phyloP scores from a whole-genome alignment of 441 rosid genomes.

The Bocquillonia castaneifolia region DNA sequence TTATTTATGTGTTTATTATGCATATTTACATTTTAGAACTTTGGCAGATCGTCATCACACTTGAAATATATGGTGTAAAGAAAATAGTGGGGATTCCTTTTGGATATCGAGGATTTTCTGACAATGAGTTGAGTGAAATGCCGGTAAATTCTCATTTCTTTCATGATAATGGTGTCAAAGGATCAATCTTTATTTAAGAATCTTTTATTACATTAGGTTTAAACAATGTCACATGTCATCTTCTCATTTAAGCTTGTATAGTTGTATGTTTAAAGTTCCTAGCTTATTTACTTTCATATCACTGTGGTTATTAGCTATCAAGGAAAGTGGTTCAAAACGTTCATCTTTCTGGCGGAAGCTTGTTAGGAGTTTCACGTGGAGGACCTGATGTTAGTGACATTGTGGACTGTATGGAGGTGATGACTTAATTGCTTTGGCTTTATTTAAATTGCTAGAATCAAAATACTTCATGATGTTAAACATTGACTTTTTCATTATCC shows the following conservation, averaged over 20 bases:
- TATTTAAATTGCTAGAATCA: not conserved
- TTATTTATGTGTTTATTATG: constrained; percentile 5
- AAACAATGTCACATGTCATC: no score
- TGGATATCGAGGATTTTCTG: constrained; percentile 84
- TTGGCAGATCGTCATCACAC: constrained; percentile 88
- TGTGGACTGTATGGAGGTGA: constrained; percentile 79
- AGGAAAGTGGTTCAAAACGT: constrained; percentile 90
- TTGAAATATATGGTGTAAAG: constrained; percentile 96
- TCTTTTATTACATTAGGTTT: not conserved
- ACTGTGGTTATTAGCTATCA: constrained; percentile 54
- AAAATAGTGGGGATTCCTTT: constrained; percentile 91
- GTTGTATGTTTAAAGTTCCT: not conserved
- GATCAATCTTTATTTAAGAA: not conserved
- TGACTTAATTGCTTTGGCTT: constrained; percentile 13
- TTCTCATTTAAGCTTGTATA: not conserved
- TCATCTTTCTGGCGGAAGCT: constrained; percentile 97
- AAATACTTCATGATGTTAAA: constrained; percentile 13
- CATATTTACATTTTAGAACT: constrained; percentile 16
- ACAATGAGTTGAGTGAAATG: constrained; percentile 68
- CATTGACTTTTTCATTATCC: constrained; percentile 17
- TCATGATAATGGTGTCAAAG: constrained; percentile 3
- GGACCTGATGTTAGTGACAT: constrained; percentile 67
- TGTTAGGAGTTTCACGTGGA: constrained; percentile 99
- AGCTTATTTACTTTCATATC: constrained; percentile 10
- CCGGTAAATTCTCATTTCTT: constrained; percentile 41